Evolutionary conservation across 2,329 filamentous ascomycete genomes (phyloP), one percentile per base, ranked within the genome.

Genomic region (Colletotrichum sp.): DNA sequence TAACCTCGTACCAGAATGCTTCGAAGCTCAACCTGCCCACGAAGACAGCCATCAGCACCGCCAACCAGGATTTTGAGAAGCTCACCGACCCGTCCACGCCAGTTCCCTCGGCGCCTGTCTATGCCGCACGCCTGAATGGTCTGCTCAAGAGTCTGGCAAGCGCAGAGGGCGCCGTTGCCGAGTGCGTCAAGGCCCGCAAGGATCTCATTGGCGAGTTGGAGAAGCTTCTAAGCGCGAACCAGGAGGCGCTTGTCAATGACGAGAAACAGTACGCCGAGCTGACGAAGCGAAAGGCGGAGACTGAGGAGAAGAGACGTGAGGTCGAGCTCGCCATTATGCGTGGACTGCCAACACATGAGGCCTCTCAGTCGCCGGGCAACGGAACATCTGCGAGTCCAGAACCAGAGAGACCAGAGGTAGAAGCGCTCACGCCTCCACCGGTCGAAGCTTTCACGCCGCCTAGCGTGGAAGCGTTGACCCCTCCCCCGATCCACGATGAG

Each of bases 241-340:
- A 93, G 66, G 86, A 89, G 4, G 93, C 93, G 43, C 86, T 98
- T 6, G 88, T 90, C 2, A 89, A 89, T 18, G 96, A 99, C 74
- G 92, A 95, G 80, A 85, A 88, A 6, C 89, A 93, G 43, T 87
- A 92, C n/a, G 83, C 88, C 8, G 90, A 94, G 18, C 85, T 99
- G 24, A 86, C 88, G 5, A 88, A 87, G n/a, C 92, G 93, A 72
- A 95, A 94, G 79, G 85, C 87, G 4, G 92, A 93, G 72, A 95
- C 96, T 18, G 96, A 98, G 80, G 87, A 89, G 21, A 96, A 95
- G 85, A 98, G 98, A 84, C 92, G 93, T 68, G 94, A 97, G 64
- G 96, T 99, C 9, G 97, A 99, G 84, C 92, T 96, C 78, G 93
- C 92, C 65, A 99, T 99, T 79, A 95, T 99, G 90, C 92, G 94